Evolutionary conservation across 345 rosid genomes (phyloP).

Genomic region (Populus davidiana): DNA sequence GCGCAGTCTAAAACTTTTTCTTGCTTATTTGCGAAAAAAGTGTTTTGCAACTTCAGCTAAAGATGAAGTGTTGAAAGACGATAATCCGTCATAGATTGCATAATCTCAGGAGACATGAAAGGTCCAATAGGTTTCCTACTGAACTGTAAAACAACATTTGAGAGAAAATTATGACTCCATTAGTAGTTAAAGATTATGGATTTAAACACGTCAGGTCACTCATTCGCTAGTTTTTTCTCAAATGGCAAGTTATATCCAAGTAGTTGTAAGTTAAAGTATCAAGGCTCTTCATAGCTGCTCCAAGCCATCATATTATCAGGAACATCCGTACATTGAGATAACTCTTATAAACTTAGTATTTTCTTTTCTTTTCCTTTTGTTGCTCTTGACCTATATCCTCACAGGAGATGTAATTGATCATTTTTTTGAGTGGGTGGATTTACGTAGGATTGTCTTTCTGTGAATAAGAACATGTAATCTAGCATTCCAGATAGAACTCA

Average conservation of each 20-base stretch:
- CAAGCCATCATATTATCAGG: neutral
- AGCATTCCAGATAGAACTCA: neutral
- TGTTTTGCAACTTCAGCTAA: neutral
- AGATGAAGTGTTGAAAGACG: neutral
- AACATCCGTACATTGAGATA: neutral
- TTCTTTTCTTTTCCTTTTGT: no score
- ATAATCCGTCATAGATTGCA: neutral
- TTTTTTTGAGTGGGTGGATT: no score
- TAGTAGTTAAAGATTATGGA: neutral
- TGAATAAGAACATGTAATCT: no score
- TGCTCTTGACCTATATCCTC: neutral
- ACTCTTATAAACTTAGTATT: neutral
- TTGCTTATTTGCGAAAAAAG: neutral
- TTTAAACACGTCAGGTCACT: neutral
- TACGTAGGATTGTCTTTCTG: neutral
- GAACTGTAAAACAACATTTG: neutral
- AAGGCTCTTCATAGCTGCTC: neutral
- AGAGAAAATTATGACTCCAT: neutral
- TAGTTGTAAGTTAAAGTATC: no score
- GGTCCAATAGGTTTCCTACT: neutral
- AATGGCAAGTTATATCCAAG: neutral
- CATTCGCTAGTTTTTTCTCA: neutral
- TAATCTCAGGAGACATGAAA: neutral
- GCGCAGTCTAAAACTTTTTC: neutral
- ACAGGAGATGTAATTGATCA: neutral